Base-by-base conservation (phyloP, 1,139 yeast genomes). In the Suhomyces maxii region DNA sequence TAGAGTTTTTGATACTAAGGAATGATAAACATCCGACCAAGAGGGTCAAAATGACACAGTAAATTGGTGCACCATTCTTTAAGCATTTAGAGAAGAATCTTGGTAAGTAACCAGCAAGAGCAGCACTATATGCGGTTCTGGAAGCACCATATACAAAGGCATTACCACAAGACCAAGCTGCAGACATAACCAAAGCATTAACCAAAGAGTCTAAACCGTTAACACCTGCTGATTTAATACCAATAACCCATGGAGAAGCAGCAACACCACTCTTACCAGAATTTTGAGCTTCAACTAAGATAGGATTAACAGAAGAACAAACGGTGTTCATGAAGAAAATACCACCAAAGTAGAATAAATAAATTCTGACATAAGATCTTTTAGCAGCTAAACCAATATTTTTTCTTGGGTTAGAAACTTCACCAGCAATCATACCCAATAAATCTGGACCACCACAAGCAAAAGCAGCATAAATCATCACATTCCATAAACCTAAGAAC, bases 381-480 rank as follows among this genome's bases (percentile, higher is more conserved):
- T 58, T 64, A 32, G 71, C 71, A 9, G 73, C 73, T 51, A 61
- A 50, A 0, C 69, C 67, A 31, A 71, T 65, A 31, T 57, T 61
- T 39, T 59, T 66, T 44, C 76, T 57, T 10, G 75, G 75, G 40
- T 60, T 56, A 25, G 57, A 44, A 26, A 69, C 63, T 54, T 71
- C 76, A 36, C 70, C 64, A 10, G 73, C 59, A 44, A 68, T 60
- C 61, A 68, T 56, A 7, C 65, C 69, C 47, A 70, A 58, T 40
- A 68, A 53, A 50, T 75, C 73, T 3, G 78, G 71, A 2, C 80
- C 80, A 12, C 74, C 70, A 51, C 76, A 76, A 26, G 72, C 60
- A 47, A 69, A 71, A 6, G 73, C 75, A 32, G 75, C 74, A 51
- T 67, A 69, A 38, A 68, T 59, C 48, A 70, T 55, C 14, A 65